phyloP scores from a whole-genome alignment of 371 early-diverging fungal genomes.

The Saksenaea vasiformis region DNA sequence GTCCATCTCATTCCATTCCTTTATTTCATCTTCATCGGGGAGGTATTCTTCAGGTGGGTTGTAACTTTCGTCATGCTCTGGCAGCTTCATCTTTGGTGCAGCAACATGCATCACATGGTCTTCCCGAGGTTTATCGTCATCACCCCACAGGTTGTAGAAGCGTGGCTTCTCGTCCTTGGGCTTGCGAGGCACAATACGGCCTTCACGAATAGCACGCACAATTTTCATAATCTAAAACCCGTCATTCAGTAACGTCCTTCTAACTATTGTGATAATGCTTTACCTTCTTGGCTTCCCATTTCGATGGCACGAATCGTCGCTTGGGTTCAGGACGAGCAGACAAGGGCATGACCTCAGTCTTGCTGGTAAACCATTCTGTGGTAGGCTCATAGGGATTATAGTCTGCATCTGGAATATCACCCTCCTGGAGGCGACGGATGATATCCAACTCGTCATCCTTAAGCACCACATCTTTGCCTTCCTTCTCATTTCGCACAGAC shows the following conservation, averaged over 20 bases:
- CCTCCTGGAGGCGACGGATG: constrained; percentile 82
- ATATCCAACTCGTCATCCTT: constrained; percentile 90
- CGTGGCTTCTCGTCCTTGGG: constrained; percentile 64
- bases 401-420: constrained; percentile 78
- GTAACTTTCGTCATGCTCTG: constrained; percentile 93
- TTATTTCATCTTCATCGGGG: constrained; percentile 76
- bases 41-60: constrained; percentile 98
- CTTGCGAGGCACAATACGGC: constrained; percentile 76
- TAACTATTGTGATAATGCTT: not conserved
- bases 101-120: constrained; percentile 81
- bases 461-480: constrained; percentile 81
- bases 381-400: constrained; percentile 91
- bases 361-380: constrained; percentile 92
- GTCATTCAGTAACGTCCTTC: not conserved
- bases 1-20: constrained; percentile 78
- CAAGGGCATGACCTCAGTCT: constrained; percentile 79
- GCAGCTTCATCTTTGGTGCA: constrained; percentile 89
- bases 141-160: constrained; percentile 89
- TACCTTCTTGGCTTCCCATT: constrained; percentile 86
- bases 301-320: constrained; percentile 92
- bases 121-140: constrained; percentile 62
- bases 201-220: constrained; percentile 91
- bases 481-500: constrained; percentile 79
- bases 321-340: constrained; percentile 91
- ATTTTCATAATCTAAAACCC: constrained; percentile 82